Evolutionary conservation across 1,139 yeast genomes (phyloP).

Genomic region (Pichia sp.): DNA sequence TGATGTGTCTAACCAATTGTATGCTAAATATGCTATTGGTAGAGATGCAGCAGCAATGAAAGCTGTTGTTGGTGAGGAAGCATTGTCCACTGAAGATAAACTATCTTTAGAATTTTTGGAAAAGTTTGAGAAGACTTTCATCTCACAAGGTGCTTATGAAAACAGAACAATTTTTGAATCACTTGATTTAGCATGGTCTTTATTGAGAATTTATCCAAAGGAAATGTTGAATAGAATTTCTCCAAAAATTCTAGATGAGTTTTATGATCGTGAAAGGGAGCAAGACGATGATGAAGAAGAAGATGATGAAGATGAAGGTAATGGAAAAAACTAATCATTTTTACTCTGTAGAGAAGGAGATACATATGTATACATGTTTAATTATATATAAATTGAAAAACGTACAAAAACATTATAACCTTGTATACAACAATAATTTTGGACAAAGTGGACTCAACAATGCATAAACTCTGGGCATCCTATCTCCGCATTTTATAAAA

Average conservation of each 20-base stretch:
- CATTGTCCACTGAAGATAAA: conserved; percentile 94
- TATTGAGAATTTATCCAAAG: conserved; percentile 96
- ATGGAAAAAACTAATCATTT: not conserved
- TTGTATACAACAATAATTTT: no score
- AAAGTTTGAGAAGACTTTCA: conserved; percentile 92
- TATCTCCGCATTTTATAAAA: no score
- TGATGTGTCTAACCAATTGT: conserved; percentile 96
- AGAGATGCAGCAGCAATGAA: conserved; percentile 99
- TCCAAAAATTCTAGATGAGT: conserved; percentile 91
- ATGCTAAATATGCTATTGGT: conserved; percentile 99
- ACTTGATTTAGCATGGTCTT: conserved; percentile 96
- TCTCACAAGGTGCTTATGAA: conserved; percentile 94
- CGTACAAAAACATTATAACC: no score
- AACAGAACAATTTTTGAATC: conserved; percentile 91
- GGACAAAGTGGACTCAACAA: no score
- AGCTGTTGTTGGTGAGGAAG: conserved; percentile 99
- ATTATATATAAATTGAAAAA: no score
- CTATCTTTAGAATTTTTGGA: conserved; percentile 94
- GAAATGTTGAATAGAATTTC: conserved; percentile 97
- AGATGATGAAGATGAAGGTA: conserved; percentile 5
- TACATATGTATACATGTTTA: not conserved
- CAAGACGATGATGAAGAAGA: conserved; percentile 45
- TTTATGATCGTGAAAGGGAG: conserved; percentile 83
- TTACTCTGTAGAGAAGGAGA: not conserved
- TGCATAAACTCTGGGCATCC: no score